Base-by-base conservation (phyloP, 2,329 filamentous ascomycete species). In the Zymoseptoria brevis region DNA sequence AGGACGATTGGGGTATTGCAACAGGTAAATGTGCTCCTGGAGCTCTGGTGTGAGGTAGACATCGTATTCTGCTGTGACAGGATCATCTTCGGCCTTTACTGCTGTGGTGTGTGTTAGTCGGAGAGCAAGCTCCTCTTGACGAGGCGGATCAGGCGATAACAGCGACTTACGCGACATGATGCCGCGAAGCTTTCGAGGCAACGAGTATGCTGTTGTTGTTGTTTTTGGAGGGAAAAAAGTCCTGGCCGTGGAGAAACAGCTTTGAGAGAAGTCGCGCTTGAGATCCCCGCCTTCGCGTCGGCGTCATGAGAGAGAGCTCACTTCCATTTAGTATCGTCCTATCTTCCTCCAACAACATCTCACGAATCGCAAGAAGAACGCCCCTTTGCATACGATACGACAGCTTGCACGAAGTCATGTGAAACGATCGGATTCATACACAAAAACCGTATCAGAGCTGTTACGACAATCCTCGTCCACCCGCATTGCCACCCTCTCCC, bases 1-100 rank as follows among this genome's bases (percentile, higher is more conserved):
- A 48, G 80, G 80, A 63, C 89, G 88, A 75, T 92, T 92, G 24
- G 92, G 87, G 74, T 96, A 95, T 77, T 97, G 92, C 52, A 99
- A 83, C 63, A 97, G 83, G 68, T 93, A 87, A 52, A 80, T 73
- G 66, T 78, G 72, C 60, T 77, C 72, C 35, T 67, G 62, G 57
- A 69, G 83, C 65, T 87, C 82, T 21, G 90, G 87, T 67, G 92
- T 96, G 71, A 96, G 85, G 76, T 87, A 93, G 74, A 97, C 85
- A 71, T 90, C 84, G 81, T 96, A 97, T 66, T 79, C 76, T 30
- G 77, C 76, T 13, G 77, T 74, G 62, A 81, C 76, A 3, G 77
- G 76, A 61, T 80, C 79, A 60, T 79, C 76, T 22, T 75, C 70
- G 6, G 67, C 65, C 41, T 69, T 66, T 54, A 56, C 59, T 54